phyloP scores from a whole-genome alignment of 2,329 filamentous ascomycete species.

The Clarireedia paspali region DNA sequence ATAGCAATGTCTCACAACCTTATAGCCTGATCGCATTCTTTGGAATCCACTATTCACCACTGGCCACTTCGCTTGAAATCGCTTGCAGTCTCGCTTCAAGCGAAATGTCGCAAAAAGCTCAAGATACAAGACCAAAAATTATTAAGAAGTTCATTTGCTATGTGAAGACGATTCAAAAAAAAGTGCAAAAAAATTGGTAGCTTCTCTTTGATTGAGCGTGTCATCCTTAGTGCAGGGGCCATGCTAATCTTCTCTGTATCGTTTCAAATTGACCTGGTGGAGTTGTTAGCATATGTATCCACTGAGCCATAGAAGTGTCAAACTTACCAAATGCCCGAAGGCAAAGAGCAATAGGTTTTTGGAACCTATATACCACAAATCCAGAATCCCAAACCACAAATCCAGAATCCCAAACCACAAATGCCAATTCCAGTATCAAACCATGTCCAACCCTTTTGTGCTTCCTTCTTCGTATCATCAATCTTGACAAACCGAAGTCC shows the following conservation, averaged over 20 bases:
- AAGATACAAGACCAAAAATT: not conserved
- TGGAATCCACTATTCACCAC: not conserved
- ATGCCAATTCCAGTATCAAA: too few relatives aligned
- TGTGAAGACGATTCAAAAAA: not conserved
- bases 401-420: too few relatives aligned
- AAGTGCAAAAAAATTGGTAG: slow-evolving; percentile 23
- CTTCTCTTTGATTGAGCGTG: slow-evolving; percentile 34
- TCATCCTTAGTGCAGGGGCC: slow-evolving; percentile 83
- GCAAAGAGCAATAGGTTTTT: not conserved
- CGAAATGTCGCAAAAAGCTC: not conserved
- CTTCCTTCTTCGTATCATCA: too few relatives aligned
- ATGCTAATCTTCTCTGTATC: slow-evolving; percentile 74
- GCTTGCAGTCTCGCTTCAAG: not conserved
- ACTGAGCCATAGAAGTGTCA: not conserved
- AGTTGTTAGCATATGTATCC: not conserved
- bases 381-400: too few relatives aligned
- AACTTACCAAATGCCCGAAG: slow-evolving; percentile 14
- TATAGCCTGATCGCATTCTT: not conserved
- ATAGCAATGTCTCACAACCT: not conserved
- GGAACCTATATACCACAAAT: not conserved
- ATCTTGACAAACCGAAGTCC: too few relatives aligned
- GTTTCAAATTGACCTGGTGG: slow-evolving; percentile 49
- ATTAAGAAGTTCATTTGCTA: not conserved
- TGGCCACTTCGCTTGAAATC: not conserved
- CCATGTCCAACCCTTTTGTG: too few relatives aligned